Conservation (phyloP, 1,284 basidiomycete genomes). For the Cronartium quercuum region DNA sequence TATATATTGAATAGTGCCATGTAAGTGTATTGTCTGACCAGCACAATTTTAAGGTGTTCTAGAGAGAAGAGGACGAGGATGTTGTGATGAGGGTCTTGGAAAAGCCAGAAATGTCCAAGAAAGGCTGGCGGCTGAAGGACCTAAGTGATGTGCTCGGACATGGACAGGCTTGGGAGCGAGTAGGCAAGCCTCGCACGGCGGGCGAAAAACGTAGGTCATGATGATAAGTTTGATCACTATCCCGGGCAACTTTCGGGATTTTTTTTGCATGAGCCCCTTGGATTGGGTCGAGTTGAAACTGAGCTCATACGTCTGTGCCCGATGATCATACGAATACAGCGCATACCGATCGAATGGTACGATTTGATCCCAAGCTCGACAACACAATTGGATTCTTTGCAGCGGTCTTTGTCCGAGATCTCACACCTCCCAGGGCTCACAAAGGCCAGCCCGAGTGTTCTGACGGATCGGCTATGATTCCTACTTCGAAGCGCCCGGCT, state of each 20-base stretch:
- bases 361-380: constrained; percentile 79
- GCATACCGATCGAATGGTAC: constrained; percentile 63
- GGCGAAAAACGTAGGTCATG: constrained; percentile 50
- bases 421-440: background rate
- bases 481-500: background rate
- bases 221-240: constrained; percentile 51
- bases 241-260: no score
- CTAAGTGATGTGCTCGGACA: constrained; percentile 57
- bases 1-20: no score
- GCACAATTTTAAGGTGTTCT: constrained; percentile 95
- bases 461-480: background rate
- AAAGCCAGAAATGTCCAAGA: constrained; percentile 60
- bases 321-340: constrained; percentile 50
- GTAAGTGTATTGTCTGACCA: constrained; percentile 62
- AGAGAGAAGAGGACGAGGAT: constrained; percentile 82
- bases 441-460: background rate
- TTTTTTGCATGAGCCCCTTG: no score
- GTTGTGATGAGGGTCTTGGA: constrained; percentile 67
- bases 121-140: constrained; percentile 64
- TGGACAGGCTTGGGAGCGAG: constrained; percentile 9
- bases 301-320: background rate
- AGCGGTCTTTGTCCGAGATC: constrained; percentile 12
- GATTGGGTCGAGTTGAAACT: no score
- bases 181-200: background rate
- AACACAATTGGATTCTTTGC: constrained; percentile 88